These are phyloP conservation scores for Strobilomyces confusus DNA, from an alignment of 768 basidiomycete genomes.

Conservation along the genomic window DNA sequence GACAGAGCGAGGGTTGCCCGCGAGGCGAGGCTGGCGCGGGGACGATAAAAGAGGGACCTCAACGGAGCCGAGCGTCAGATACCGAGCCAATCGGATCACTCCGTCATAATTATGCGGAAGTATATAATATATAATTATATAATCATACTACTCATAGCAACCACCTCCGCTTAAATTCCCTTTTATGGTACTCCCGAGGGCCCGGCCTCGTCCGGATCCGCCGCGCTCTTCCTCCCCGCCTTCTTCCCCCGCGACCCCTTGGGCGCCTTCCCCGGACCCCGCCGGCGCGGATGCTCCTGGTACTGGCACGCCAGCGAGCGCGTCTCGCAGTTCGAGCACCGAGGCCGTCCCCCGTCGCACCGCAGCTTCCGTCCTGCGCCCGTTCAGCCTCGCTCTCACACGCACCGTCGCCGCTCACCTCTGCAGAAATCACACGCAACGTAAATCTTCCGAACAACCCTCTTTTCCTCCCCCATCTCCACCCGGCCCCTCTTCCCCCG, in stretches of 20 bases:
- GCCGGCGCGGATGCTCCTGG: slow-evolving; percentile 47
- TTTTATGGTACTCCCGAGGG: slow-evolving; percentile 25
- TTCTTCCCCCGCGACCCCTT: slow-evolving; percentile 53
- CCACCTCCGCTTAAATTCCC: slow-evolving; percentile 13
- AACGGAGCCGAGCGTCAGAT: slow-evolving; percentile 44
- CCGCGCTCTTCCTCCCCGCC: slow-evolving; percentile 25
- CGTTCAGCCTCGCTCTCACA: background rate
- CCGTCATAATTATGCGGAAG: slow-evolving; percentile 21
- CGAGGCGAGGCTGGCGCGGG: slow-evolving; percentile 63
- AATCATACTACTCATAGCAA: slow-evolving; percentile 20
- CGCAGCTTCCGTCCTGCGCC: slow-evolving; percentile 64
- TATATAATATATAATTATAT: slow-evolving; percentile 26
- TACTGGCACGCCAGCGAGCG: slow-evolving; percentile 54
- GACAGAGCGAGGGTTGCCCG: slow-evolving; percentile 48
- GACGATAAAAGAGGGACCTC: slow-evolving; percentile 47
- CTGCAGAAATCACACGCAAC: slow-evolving; percentile 79
- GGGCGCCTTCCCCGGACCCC: slow-evolving; percentile 74
- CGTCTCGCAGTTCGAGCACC: slow-evolving; percentile 58
- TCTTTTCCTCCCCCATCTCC: slow-evolving; percentile 23
- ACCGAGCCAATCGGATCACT: slow-evolving; percentile 65
- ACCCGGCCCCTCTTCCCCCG: slow-evolving; percentile 19
- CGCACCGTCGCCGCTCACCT: slow-evolving; percentile 39
- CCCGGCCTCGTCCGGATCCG: slow-evolving; percentile 24
- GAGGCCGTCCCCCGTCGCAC: slow-evolving; percentile 64
- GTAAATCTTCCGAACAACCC: slow-evolving; percentile 28